These are phyloP conservation scores for Radiomyces spectabilis DNA, from an alignment of 192 early-diverging fungal species.

Conservation along the genomic window DNA sequence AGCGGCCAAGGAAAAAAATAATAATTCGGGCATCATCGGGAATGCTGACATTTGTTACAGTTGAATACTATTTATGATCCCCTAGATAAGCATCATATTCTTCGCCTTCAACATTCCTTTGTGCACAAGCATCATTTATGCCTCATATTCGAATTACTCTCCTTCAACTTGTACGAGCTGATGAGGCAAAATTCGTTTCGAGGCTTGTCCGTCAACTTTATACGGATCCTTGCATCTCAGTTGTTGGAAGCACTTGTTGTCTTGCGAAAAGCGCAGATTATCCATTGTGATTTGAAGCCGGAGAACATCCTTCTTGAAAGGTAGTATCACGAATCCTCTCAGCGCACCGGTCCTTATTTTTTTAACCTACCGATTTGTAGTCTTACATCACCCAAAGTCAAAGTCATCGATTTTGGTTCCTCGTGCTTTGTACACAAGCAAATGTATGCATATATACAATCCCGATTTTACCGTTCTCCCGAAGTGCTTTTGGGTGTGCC, in stretches of 20 bases:
- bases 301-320: conserved; percentile 92
- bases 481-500: conserved; percentile 92
- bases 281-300: conserved; percentile 98
- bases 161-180: conserved; percentile 94
- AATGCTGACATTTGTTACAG: too few species aligned
- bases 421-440: conserved; percentile 91
- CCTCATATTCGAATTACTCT: conserved; percentile 93
- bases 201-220: conserved; percentile 84
- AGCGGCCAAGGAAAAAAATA: not conserved
- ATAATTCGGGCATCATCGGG: too few species aligned
- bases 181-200: conserved; percentile 96
- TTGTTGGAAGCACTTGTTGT: conserved; percentile 85
- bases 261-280: conserved; percentile 77
- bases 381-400: conserved; percentile 68
- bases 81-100: conserved; percentile 81
- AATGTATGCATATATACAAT: conserved; percentile 97
- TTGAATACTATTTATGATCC: conserved; percentile 84
- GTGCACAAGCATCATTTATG: conserved; percentile 89
- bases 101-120: conserved; percentile 85
- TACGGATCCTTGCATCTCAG: conserved; percentile 85
- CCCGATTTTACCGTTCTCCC: conserved; percentile 92
- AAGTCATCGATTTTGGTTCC: conserved; percentile 99
- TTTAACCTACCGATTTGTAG: not conserved
- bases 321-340: conserved; percentile 32
- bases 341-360: not conserved